Base-by-base conservation (phyloP, 2,329 filamentous ascomycete genomes). In the Ophiostoma quercus region DNA sequence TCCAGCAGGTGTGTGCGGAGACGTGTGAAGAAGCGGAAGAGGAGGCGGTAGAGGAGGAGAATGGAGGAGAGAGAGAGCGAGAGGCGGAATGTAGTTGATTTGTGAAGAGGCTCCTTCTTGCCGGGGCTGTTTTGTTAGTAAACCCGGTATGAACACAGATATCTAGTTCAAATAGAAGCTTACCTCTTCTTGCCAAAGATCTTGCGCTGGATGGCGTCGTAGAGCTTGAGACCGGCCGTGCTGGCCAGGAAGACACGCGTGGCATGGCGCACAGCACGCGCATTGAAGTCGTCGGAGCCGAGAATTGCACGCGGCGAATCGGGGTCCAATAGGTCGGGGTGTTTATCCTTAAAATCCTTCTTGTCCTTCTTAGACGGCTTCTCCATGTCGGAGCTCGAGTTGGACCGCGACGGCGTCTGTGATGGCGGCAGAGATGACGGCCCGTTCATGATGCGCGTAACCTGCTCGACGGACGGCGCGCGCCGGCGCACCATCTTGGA, bases 1-100 rank as follows among this genome's bases (percentile, higher is more conserved):
- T 90, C 89, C 60, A 96, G 87, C 3, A 99, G 84, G 73, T 92
- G 92, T 1, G 86, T 84, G 66, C 94, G 89, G 62, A 98, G 82
- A 37, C 92, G 87, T 34, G 87, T 86, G 75, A 98, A 91, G 83
- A 98, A 97, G 71, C 94, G 92, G 80, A 94, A 92, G 34, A 98
- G 87, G 0, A 97, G 84, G 39, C 95, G 88, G 78, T 99, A 95
- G 72, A 77, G 87, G 62, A 98, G 87, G 25, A 98, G 85, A 73
- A 97, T 92, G 2, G 91, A 86, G 19, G 93, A 94, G 16, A 97
- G 84, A 0, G 92, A 95, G 9, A 94, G 82, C 0, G 93, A 94
- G 11, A 97, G 84, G 69, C 93, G 87, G 67, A 95, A 82, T 32
- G 91, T 90, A 0, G 89, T 84, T 0, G 89, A 92, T 72, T 85